Conservation (phyloP, 2,329 filamentous ascomycete genomes). For the Alternaria conjuncta region DNA sequence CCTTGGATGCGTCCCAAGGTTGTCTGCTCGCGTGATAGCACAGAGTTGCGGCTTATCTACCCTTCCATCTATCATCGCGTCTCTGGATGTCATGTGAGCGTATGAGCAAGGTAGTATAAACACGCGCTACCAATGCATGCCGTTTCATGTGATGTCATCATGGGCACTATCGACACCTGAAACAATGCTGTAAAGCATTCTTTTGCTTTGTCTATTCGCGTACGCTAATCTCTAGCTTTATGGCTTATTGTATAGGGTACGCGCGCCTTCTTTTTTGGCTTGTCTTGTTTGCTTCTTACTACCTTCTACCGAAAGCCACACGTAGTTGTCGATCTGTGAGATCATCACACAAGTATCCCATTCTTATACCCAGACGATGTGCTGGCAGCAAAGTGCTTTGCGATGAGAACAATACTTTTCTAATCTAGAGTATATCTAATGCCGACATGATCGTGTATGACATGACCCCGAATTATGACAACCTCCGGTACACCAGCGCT, state of each 20-base stretch:
- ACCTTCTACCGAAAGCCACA: neutral
- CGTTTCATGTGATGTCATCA: neutral
- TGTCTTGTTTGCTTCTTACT: neutral
- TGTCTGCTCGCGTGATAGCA: conserved; percentile 12
- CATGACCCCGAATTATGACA: conserved; percentile 2
- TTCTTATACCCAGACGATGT: neutral
- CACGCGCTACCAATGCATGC: neutral
- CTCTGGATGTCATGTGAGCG: neutral
- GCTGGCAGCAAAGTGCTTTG: neutral
- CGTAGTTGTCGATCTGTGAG: neutral
- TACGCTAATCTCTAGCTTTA: neutral
- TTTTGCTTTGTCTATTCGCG: neutral
- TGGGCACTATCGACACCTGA: neutral
- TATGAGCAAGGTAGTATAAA: neutral
- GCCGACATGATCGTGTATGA: conserved; percentile 8
- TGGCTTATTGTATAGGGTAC: neutral
- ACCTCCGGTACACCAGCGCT: conserved; percentile 12
- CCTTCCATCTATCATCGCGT: neutral
- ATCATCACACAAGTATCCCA: neutral
- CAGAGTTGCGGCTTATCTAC: neutral
- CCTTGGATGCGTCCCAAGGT: neutral
- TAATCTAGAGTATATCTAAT: conserved; percentile 9
- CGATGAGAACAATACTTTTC: conserved; percentile 12
- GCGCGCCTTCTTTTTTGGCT: neutral
- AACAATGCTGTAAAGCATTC: neutral